A percentile compares a stretch with the other conserved stretches of the same genome.
Evolutionary conservation across 306 rosid genomes (phyloP).

Genomic region (Rosa multiflora): DNA sequence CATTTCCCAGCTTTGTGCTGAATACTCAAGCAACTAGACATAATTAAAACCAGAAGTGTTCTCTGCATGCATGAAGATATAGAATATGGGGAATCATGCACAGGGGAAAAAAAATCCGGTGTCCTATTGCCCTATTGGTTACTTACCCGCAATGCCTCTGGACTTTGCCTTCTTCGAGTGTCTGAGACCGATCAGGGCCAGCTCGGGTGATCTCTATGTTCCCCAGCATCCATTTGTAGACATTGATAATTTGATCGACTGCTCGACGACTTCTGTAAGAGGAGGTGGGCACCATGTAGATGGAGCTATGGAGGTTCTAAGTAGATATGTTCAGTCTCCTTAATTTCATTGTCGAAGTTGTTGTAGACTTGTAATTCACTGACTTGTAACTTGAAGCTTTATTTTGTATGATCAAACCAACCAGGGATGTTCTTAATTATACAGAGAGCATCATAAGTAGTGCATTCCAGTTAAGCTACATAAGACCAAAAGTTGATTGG

Average conservation of each 20-base stretch:
- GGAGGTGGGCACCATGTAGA: not conserved
- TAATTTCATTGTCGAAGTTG: not conserved
- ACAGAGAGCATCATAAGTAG: too few species aligned
- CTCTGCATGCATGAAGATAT: not conserved
- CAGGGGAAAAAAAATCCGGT: too few species aligned
- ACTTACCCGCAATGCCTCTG: not conserved
- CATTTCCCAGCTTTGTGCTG: slow-evolving; percentile 41
- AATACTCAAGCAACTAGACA: slow-evolving; percentile 9
- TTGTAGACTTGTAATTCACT: not conserved
- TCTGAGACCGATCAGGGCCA: not conserved
- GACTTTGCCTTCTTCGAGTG: not conserved
- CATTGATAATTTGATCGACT: not conserved
- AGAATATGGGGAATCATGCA: not conserved
- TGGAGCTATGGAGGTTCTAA: not conserved
- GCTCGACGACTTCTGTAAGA: not conserved
- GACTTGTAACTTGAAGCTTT: not conserved
- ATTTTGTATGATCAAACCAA: not conserved
- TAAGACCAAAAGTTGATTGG: not conserved
- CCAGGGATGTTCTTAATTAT: too few species aligned
- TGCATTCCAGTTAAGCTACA: not conserved
- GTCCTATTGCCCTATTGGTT: too few species aligned
- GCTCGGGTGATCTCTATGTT: not conserved
- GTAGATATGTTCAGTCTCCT: not conserved
- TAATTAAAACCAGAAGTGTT: not conserved
- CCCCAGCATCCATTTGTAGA: not conserved